phyloP scores from a whole-genome alignment of 345 rosid genomes.

The Eucalyptus fibrosa region DNA sequence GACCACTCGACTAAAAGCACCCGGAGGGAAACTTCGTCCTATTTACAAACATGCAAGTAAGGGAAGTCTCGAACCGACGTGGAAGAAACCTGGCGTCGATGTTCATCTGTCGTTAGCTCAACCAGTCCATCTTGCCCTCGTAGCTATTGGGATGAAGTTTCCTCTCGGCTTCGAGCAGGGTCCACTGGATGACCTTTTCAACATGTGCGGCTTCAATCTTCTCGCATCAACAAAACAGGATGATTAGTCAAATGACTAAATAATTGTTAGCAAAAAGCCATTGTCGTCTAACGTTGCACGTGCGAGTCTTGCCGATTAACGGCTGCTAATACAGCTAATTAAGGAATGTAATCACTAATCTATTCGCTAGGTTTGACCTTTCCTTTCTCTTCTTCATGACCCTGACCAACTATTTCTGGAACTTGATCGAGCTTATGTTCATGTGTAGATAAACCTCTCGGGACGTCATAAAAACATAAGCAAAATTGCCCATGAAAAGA shows the following conservation, averaged over 20 bases:
- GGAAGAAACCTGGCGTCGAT: not conserved
- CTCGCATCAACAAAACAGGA: not conserved
- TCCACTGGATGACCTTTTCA: slow-evolving; percentile 20
- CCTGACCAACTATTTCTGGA: not conserved
- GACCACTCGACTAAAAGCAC: not conserved
- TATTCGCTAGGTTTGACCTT: not conserved
- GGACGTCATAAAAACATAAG: not conserved
- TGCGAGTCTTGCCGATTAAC: not conserved
- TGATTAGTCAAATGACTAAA: not conserved
- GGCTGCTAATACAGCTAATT: not conserved
- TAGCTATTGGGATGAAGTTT: not conserved
- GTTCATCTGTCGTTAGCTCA: not conserved
- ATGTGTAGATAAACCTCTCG: not conserved
- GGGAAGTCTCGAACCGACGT: not conserved
- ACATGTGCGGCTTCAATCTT: slow-evolving; percentile 37
- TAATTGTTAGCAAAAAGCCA: not conserved
- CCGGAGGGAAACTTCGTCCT: not conserved
- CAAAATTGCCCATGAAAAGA: not conserved
- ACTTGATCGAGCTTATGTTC: not conserved
- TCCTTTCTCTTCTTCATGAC: not conserved
- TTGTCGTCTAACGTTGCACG: not conserved
- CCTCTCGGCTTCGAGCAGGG: slow-evolving; percentile 29
- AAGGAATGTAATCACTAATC: not conserved
- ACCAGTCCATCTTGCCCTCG: not conserved
- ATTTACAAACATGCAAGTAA: not conserved